phyloP scores from a whole-genome alignment of 2,329 filamentous ascomycete genomes.

The Monosporascus ibericus region DNA sequence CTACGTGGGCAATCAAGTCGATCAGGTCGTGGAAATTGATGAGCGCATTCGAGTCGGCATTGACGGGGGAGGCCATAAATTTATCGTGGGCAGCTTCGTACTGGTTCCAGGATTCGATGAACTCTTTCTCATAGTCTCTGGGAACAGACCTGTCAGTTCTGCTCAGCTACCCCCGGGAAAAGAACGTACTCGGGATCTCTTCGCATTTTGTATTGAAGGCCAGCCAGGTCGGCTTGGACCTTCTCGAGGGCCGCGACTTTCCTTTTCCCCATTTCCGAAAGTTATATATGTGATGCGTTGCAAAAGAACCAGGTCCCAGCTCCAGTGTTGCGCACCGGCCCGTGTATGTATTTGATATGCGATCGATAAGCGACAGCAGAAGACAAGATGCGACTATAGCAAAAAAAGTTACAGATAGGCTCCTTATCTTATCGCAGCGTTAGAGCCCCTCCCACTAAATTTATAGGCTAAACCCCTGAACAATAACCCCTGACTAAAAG shows the following conservation, averaged over 20 bases:
- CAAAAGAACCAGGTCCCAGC: not conserved
- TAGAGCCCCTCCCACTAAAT: not conserved
- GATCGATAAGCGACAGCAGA: too few species aligned
- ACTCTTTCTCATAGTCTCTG: slow-evolving; percentile 85
- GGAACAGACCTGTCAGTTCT: not conserved
- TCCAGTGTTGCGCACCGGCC: too few species aligned
- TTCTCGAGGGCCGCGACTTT: slow-evolving; percentile 92
- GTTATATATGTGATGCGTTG: not conserved
- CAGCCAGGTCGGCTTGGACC: slow-evolving; percentile 86
- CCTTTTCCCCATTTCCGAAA: slow-evolving; percentile 65
- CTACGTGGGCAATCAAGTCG: slow-evolving; percentile 88
- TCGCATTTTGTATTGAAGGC: slow-evolving; percentile 85
- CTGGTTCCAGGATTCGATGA: slow-evolving; percentile 80
- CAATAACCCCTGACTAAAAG: too few species aligned
- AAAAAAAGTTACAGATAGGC: not conserved
- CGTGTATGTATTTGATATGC: too few species aligned
- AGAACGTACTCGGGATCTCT: slow-evolving; percentile 67
- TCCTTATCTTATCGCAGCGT: not conserved
- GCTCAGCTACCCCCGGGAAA: slow-evolving; percentile 3
- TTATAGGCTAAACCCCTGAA: too few species aligned
- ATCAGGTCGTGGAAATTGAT: slow-evolving; percentile 86
- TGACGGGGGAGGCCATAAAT: slow-evolving; percentile 77
- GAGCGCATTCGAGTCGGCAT: slow-evolving; percentile 69
- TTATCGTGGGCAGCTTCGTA: slow-evolving; percentile 90
- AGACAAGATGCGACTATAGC: not conserved